Percentiles rank a stretch among this genome's conserved stretches.
Evolutionary conservation across 2,329 filamentous ascomycete species (phyloP).

Genomic region (Diplodia sapinea): DNA sequence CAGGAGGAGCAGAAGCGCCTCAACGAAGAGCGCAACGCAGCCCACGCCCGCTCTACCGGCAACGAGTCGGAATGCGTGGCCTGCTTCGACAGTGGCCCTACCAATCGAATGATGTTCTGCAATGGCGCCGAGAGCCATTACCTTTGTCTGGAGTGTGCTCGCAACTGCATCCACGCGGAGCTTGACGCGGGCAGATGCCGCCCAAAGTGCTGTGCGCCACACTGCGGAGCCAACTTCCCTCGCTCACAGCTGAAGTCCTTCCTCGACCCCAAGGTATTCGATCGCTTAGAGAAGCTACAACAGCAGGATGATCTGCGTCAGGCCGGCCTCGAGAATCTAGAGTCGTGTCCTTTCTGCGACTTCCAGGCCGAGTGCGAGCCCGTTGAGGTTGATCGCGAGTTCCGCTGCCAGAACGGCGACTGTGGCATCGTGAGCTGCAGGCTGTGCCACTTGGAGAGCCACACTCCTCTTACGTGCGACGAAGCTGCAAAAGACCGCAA

Average conservation of each 20-base stretch:
- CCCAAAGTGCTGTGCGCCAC: constrained; percentile 71
- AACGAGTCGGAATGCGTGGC: constrained; percentile 70
- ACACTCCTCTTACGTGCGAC: constrained; percentile 74
- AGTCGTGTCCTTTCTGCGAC: constrained; percentile 80
- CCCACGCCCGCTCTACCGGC: constrained; percentile 42
- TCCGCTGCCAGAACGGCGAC: constrained; percentile 69
- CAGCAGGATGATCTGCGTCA: constrained; percentile 71
- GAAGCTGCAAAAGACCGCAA: constrained; percentile 67
- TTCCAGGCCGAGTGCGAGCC: constrained; percentile 77
- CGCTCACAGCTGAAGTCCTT: constrained; percentile 61
- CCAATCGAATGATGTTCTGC: constrained; percentile 73
- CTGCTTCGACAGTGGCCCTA: constrained; percentile 71
- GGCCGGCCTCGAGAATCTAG: constrained; percentile 74
- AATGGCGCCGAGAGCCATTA: constrained; percentile 64
- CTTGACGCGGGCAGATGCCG: constrained; percentile 73
- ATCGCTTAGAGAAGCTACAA: constrained; percentile 72
- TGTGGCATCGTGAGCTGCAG: constrained; percentile 63
- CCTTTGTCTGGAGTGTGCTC: constrained; percentile 74
- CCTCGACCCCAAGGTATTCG: constrained; percentile 62
- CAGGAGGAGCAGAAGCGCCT: constrained; percentile 37
- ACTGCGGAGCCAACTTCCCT: constrained; percentile 68
- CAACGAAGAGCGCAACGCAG: constrained; percentile 47
- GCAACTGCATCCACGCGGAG: constrained; percentile 67
- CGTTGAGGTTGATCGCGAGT: constrained; percentile 71
- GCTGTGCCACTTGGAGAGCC: constrained; percentile 70